phyloP scores from a whole-genome alignment of 768 basidiomycete species.

The Dictyophora rubrovolvata region DNA sequence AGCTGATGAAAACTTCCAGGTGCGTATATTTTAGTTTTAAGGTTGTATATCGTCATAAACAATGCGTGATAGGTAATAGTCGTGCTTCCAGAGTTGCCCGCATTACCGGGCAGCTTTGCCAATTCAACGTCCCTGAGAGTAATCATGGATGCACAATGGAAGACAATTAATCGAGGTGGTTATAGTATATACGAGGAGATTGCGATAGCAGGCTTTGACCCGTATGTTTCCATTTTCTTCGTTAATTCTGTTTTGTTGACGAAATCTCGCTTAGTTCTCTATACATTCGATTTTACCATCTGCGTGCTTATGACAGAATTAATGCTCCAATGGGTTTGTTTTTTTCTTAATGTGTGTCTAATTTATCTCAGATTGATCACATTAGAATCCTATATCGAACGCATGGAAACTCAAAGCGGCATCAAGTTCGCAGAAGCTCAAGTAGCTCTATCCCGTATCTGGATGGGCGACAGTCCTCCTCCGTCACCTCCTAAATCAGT shows the following conservation, averaged over 20 bases:
- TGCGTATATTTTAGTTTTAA: constrained; percentile 16
- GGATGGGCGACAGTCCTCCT: constrained; percentile 45
- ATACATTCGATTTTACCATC: constrained; percentile 87
- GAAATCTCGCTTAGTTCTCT: constrained; percentile 40
- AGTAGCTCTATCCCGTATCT: constrained; percentile 70
- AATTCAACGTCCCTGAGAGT: constrained; percentile 51
- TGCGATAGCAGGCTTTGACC: constrained; percentile 65
- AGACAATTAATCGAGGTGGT: constrained; percentile 85
- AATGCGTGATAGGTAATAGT: constrained; percentile 60
- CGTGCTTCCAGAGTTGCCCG: constrained; percentile 84
- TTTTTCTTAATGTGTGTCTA: neutral
- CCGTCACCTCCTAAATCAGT: constrained; percentile 37
- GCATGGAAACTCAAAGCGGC: constrained; percentile 66
- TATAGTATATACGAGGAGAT: constrained; percentile 79
- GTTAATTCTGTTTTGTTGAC: neutral
- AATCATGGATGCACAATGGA: constrained; percentile 83
- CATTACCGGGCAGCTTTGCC: constrained; percentile 79
- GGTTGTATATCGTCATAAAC: neutral
- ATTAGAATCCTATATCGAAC: constrained; percentile 42
- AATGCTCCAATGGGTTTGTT: constrained; percentile 58
- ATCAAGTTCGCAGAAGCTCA: constrained; percentile 80
- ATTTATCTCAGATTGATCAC: neutral
- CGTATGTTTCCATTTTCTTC: constrained; percentile 35
- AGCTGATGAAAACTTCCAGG: constrained; percentile 69
- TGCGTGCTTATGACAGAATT: constrained; percentile 85